These are phyloP conservation scores for Paramecium caudatum DNA, from an alignment of 73 alveolate genomes.

Conservation along the genomic window DNA sequence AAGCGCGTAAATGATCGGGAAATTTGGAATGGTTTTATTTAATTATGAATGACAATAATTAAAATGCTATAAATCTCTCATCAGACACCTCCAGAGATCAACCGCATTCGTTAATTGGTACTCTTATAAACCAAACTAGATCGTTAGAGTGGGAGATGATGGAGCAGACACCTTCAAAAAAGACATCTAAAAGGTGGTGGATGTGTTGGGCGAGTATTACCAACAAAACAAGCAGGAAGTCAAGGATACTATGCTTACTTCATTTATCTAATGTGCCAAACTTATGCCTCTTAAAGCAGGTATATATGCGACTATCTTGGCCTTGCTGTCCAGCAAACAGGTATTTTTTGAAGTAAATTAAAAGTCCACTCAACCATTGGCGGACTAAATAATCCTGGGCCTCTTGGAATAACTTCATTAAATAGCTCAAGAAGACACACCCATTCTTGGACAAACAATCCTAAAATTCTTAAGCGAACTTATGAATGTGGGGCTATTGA, in stretches of 20 bases:
- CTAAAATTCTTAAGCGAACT: slow-evolving; percentile 31
- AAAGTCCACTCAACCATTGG: slow-evolving; percentile 36
- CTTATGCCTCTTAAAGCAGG: slow-evolving; percentile 59
- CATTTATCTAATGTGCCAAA: slow-evolving; percentile 44
- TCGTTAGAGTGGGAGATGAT: slow-evolving; percentile 57
- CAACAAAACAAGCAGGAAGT: slow-evolving; percentile 31
- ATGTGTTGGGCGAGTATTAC: slow-evolving; percentile 27
- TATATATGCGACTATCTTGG: slow-evolving; percentile 56
- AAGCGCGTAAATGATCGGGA: slow-evolving; percentile 45
- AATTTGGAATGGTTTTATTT: slow-evolving; percentile 69
- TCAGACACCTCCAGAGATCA: slow-evolving; percentile 36
- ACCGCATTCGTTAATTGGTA: slow-evolving; percentile 42
- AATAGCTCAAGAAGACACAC: slow-evolving; percentile 25
- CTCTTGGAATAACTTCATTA: slow-evolving; percentile 6
- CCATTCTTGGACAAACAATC: slow-evolving; percentile 55
- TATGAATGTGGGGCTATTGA: slow-evolving; percentile 55
- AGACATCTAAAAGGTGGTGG: slow-evolving; percentile 34
- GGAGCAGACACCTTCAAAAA: slow-evolving; percentile 55
- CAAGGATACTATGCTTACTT: slow-evolving; percentile 24
- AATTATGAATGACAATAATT: slow-evolving; percentile 37
- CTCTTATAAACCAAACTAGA: background rate
- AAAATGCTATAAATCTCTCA: slow-evolving; percentile 27
- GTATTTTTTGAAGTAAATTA: slow-evolving; percentile 29
- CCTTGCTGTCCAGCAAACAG: slow-evolving; percentile 3
- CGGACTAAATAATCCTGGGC: slow-evolving; percentile 11